Conservation (phyloP, 2,329 filamentous ascomycete species). For the Claviceps spartinae region DNA sequence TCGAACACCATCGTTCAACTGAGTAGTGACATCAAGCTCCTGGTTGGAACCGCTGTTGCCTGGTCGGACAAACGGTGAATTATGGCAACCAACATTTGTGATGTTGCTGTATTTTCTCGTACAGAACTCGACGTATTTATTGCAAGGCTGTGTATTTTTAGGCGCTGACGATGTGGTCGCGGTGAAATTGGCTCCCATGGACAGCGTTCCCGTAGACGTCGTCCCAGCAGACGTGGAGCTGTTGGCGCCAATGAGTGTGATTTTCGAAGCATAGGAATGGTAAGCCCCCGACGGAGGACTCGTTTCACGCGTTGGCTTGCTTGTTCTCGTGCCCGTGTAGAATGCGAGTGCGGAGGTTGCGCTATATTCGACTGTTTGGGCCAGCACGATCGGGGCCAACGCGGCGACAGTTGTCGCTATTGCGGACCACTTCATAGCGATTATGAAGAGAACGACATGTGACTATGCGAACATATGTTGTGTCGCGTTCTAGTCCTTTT, state of each 20-base stretch:
- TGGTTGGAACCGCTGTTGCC: constrained; percentile 71
- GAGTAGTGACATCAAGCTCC: constrained; percentile 48
- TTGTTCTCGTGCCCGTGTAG: constrained; percentile 23
- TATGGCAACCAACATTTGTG: constrained; percentile 65
- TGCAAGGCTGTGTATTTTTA: constrained; percentile 67
- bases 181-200: constrained; percentile 25
- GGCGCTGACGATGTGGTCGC: constrained; percentile 26
- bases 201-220: constrained; percentile 22
- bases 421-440: constrained; percentile 13
- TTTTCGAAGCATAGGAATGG: constrained; percentile 27
- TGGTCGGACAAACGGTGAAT: constrained; percentile 59
- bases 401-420: constrained; percentile 4
- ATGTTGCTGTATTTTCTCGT: constrained; percentile 66
- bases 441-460: constrained; percentile 8
- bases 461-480: neutral
- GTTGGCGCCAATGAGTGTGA: constrained; percentile 24
- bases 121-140: constrained; percentile 67
- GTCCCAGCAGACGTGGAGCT: constrained; percentile 22
- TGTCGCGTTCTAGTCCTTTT: neutral
- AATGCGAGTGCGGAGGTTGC: constrained; percentile 23
- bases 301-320: constrained; percentile 22
- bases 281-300: constrained; percentile 32
- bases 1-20: constrained; percentile 65
- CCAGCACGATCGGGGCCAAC: constrained; percentile 12
- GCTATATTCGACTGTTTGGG: constrained; percentile 16